phyloP scores from a whole-genome alignment of 2,329 filamentous ascomycete genomes.

The Colletotrichum nymphaeae region DNA sequence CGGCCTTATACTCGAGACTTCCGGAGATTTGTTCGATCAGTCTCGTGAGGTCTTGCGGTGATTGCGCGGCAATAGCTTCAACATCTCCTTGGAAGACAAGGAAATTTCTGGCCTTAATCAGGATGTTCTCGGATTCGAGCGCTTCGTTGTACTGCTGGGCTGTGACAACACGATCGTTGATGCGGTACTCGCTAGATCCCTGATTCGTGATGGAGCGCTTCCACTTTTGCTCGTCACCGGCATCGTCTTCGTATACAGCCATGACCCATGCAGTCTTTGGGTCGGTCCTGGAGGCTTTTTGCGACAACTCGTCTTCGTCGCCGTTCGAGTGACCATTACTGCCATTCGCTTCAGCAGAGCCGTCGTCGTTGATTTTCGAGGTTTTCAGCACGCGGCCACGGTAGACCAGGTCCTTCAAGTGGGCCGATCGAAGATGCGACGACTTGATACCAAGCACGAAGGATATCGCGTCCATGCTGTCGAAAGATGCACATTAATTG shows the following conservation, averaged over 20 bases:
- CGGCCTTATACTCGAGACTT: conserved; percentile 91
- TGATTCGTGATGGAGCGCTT: conserved; percentile 91
- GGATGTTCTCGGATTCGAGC: conserved; percentile 91
- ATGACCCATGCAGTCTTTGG: conserved; percentile 98
- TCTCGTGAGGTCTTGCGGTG: conserved; percentile 90
- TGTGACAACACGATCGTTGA: conserved; percentile 91
- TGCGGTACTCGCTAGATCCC: conserved; percentile 93
- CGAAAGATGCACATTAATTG: conserved; percentile 38
- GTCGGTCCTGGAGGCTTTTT: conserved; percentile 79
- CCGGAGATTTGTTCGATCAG: conserved; percentile 98
- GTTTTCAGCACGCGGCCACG: conserved; percentile 93
- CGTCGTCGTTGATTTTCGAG: conserved; percentile 91
- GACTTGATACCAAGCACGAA: conserved; percentile 99
- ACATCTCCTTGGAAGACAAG: conserved; percentile 98
- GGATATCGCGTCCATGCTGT: conserved; percentile 97
- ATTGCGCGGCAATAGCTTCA: conserved; percentile 95
- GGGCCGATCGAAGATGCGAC: conserved; percentile 93
- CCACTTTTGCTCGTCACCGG: conserved; percentile 94
- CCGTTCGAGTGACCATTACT: conserved; percentile 71
- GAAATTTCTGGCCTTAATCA: conserved; percentile 98
- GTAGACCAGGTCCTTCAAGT: conserved; percentile 95
- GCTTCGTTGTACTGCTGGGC: conserved; percentile 94
- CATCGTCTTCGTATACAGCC: conserved; percentile 98
- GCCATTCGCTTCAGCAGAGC: conserved; percentile 75
- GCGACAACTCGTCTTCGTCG: conserved; percentile 68